Percentiles rank a stretch among this genome's conserved stretches.
phyloP scores from a whole-genome alignment of 352 stramenopile genomes.

The Lagenidium giganteum region DNA sequence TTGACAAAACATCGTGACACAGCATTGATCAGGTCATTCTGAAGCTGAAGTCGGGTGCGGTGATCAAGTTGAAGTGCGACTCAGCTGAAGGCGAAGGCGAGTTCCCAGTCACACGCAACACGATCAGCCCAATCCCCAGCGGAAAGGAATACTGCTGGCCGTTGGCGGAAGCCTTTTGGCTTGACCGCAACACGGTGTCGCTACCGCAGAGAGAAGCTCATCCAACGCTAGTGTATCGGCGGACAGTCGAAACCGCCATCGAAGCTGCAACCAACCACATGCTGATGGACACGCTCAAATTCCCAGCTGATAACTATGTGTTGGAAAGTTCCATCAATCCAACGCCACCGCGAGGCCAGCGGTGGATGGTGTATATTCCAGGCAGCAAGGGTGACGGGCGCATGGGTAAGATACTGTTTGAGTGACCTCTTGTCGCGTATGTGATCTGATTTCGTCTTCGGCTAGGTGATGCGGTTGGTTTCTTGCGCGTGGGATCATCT shows the following conservation, averaged over 20 bases:
- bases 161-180: conserved; percentile 79
- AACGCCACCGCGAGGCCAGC: conserved; percentile 59
- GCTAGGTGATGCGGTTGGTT: conserved; percentile 73
- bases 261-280: conserved; percentile 84
- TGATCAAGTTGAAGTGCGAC: conserved; percentile 81
- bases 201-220: conserved; percentile 72
- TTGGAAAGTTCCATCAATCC: conserved; percentile 57
- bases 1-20: background rate
- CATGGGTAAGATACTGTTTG: conserved; percentile 24
- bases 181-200: conserved; percentile 76
- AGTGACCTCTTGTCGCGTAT: conserved; percentile 1
- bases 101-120: conserved; percentile 50
- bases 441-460: background rate
- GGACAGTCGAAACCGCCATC: conserved; percentile 72
- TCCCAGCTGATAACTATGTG: conserved; percentile 72
- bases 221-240: conserved; percentile 58
- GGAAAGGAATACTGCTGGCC: conserved; percentile 84
- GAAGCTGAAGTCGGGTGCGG: conserved; percentile 75
- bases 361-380: conserved; percentile 80
- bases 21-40: conserved; percentile 83
- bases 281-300: conserved; percentile 85
- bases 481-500: conserved; percentile 44
- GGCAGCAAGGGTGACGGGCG: conserved; percentile 77
- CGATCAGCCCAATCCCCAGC: conserved; percentile 61
- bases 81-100: conserved; percentile 36